Evolutionary conservation across 352 stramenopile species (phyloP), one percentile per base, ranked within the genome.

Genomic region (Pilasporangium apinafurcum): DNA sequence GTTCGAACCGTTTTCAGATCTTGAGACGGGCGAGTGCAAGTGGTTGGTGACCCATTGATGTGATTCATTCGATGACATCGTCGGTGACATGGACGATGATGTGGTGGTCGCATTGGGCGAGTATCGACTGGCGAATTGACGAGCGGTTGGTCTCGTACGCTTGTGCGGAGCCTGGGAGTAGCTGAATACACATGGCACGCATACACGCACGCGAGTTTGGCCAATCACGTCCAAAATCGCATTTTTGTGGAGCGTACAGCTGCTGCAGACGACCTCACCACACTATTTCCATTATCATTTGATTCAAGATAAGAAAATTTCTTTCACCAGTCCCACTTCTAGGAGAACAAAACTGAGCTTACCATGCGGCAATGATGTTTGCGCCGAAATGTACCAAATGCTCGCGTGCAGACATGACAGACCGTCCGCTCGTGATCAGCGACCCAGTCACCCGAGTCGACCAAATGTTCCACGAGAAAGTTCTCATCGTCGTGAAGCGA

Each of bases 361-460:
- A 85, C 72, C 75, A 90, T 90, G 45, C 80, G 75, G 56, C 80
- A 92, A 60, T 92, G 80, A 60, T 92, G 80, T 56, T 92, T 92
- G 58, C 80, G 80, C 29, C 77, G 77, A 51, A 92, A 92, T 13
- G 77, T 79, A 44, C 68, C 70, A 32, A 92, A 92, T 16, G 63
- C 59, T 33, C 80, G 75, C 33, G 75, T 86, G 61, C 80, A 92
- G 21, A 92, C 80, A 42, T 77, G 64, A 61, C 80, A 92, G 24
- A 86, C 51, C 12, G 61, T 63, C 28, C 77, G 77, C 29, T 87
- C 73, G 37, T 75, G 62, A 62, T 90, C 77, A 20, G 63, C 56
- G 48, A 92, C 80, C 77, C 77, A 90, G 63, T 92, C 65, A 13
- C 64, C 58, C 8, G 75, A 70, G 54, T 89, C 72, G 17, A 87